A percentile compares a stretch with the other conserved stretches of the same genome.
phyloP scores from a whole-genome alignment of 805 yeast genomes.

The Peterozyma toletana region DNA sequence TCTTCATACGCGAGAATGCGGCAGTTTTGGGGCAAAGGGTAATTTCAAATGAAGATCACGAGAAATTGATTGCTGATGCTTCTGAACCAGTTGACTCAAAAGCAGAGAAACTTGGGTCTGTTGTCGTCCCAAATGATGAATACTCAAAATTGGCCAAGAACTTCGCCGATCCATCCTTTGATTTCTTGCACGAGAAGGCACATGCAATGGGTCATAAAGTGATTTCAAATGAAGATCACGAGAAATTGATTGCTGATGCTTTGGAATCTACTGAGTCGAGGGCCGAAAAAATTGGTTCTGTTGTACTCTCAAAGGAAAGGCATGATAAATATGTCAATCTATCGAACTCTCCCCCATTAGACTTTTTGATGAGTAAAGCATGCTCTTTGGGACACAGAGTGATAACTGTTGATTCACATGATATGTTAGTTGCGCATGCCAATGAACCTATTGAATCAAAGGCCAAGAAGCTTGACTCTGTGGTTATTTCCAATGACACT shows the following conservation, averaged over 20 bases:
- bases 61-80: conserved; percentile 3
- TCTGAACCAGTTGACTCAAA: background rate
- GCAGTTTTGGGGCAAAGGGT: conserved; percentile 5
- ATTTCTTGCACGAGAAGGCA: conserved; percentile 20
- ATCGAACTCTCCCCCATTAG: conserved; percentile 20
- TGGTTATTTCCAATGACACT: background rate
- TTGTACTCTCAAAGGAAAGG: conserved; percentile 13
- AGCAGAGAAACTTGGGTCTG: conserved; percentile 1
- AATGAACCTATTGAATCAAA: too few species aligned
- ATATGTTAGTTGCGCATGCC: too few species aligned
- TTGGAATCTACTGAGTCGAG: conserved; percentile 18
- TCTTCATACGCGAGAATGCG: conserved; percentile 10
- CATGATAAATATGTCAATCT: conserved; percentile 10
- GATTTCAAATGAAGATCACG: conserved; percentile 10
- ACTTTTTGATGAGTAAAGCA: conserved; percentile 26
- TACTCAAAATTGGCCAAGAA: conserved; percentile 8
- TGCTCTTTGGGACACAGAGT: conserved; percentile 13
- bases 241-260: conserved; percentile 12
- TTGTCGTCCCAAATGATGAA: conserved; percentile 10
- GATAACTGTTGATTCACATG: background rate
- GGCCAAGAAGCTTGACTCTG: too few species aligned
- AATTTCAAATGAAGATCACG: conserved; percentile 5
- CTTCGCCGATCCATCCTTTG: conserved; percentile 14
- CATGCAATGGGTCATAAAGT: background rate
- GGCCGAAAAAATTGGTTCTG: conserved; percentile 16